Base-by-base conservation (phyloP, 2,329 filamentous ascomycete species). In the Truncatella angustata region DNA sequence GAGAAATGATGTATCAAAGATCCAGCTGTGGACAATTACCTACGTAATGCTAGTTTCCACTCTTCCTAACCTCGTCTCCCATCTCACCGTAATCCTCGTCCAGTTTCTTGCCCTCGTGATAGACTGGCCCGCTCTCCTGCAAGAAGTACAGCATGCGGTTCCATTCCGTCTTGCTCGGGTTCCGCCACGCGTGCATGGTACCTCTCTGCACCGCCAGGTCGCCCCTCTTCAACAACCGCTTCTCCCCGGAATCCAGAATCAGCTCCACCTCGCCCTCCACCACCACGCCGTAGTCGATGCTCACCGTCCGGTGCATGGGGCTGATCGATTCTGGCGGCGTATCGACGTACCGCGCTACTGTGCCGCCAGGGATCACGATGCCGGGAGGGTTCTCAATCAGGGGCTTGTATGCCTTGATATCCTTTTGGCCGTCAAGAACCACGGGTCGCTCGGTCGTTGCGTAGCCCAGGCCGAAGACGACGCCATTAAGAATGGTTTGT, bases 241-340 rank as follows among this genome's bases (percentile, higher is more conserved):
- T 68, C 54, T 76, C 75, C 11, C 75, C 76, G 16, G 68, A 70
- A 55, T 80, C 78, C 16, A 80, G 61, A 18, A 73, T 56, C 62
- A 78, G 67, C 58, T 79, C 76, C 42, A 80, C 60, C 58, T 72
- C 66, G 1, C 78, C 78, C 55, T 78, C 75, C 4, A 80, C 57
- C 12, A 80, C 73, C 21, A 79, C 68, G 1, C 76, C 77, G 54
- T 75, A 79, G 58, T 80, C 76, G 2, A 80, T 61, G 49, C 69
- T 74, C 47, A 74, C 67, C 0, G 77, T 79, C 10, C 76, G 70
- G 56, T 80, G 76, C 67, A 78, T 74, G 4, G 72, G 61, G 14
- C 65, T 67, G 18, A 60, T 57, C 21, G 66, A 64, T 6, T 66
- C 67, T 2, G 76, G 76, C 0, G 66, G 66, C 52, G 79, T 72